These are phyloP conservation scores for Leccinum longicurvipes DNA, from an alignment of 768 basidiomycete species.

Conservation along the genomic window DNA sequence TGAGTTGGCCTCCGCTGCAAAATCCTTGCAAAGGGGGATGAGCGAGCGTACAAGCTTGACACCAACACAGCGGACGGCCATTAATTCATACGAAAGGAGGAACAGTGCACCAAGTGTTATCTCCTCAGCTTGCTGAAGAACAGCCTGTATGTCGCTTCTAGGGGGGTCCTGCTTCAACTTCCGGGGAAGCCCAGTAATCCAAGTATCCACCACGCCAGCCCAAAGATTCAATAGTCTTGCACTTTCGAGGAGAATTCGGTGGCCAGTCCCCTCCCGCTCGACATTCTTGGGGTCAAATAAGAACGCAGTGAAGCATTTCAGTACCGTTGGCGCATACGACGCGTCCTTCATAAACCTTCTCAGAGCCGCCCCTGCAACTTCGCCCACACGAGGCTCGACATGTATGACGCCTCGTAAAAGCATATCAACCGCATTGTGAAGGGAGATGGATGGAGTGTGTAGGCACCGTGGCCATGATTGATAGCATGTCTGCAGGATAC, in stretches of 20 bases:
- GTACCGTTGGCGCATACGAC: constrained; percentile 50
- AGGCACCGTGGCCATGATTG: constrained; percentile 84
- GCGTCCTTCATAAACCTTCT: constrained; percentile 69
- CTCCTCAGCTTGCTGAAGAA: constrained; percentile 50
- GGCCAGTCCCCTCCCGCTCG: constrained; percentile 58
- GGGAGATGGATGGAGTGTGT: constrained; percentile 46
- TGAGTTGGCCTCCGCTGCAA: constrained; percentile 35
- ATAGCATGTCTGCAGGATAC: constrained; percentile 71
- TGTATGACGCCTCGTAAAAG: constrained; percentile 81
- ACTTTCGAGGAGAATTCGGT: constrained; percentile 65
- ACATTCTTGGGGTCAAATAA: constrained; percentile 70
- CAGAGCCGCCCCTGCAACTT: constrained; percentile 65
- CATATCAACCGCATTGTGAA: constrained; percentile 69
- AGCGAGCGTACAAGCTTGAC: constrained; percentile 62
- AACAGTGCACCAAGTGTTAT: constrained; percentile 75
- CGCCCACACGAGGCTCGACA: constrained; percentile 70
- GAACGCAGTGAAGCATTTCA: constrained; percentile 64
- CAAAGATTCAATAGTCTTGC: constrained; percentile 67
- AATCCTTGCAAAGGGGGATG: constrained; percentile 43
- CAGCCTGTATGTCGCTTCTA: constrained; percentile 39
- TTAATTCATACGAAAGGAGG: constrained; percentile 57
- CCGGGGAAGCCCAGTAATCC: constrained; percentile 52
- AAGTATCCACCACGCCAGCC: constrained; percentile 66
- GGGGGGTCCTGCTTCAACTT: constrained; percentile 38
- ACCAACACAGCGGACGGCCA: constrained; percentile 53